These are phyloP conservation scores for Pythium phragmiticola DNA, from an alignment of 352 stramenopile species.

Conservation along the genomic window DNA sequence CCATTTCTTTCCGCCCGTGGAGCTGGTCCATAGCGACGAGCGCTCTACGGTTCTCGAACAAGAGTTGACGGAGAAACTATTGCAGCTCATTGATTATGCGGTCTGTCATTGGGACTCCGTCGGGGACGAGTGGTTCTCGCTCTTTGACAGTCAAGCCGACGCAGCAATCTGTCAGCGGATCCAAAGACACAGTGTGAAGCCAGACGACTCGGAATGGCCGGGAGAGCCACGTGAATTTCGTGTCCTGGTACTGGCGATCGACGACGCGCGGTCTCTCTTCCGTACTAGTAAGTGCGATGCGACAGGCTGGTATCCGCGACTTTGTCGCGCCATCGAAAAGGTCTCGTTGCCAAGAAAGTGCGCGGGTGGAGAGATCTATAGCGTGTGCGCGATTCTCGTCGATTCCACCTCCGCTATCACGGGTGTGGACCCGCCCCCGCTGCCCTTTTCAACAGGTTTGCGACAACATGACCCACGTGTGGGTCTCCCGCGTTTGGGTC, in stretches of 20 bases:
- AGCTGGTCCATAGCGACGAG: background rate
- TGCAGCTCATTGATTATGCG: background rate
- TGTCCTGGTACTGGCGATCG: constrained; percentile 9
- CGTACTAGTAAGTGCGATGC: background rate
- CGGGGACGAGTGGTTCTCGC: background rate
- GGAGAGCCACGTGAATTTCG: background rate
- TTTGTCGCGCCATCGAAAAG: background rate
- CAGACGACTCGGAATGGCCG: background rate
- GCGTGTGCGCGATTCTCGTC: constrained; percentile 39
- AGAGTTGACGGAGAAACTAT: background rate
- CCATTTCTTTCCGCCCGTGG: background rate
- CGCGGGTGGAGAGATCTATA: background rate
- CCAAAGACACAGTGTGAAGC: background rate
- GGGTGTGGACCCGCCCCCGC: too few species aligned
- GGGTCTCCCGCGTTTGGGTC: constrained; percentile 11
- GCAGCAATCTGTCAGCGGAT: background rate
- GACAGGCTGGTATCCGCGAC: background rate
- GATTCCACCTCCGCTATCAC: constrained; percentile 13
- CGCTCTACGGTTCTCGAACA: background rate
- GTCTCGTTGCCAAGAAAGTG: background rate
- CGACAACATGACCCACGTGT: too few species aligned
- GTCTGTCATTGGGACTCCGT: background rate
- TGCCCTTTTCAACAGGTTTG: too few species aligned
- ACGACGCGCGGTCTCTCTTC: background rate
- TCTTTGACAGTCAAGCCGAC: background rate